Base-by-base conservation (phyloP, 202 grass and related monocot genomes). In the Saccharum hybrid region DNA sequence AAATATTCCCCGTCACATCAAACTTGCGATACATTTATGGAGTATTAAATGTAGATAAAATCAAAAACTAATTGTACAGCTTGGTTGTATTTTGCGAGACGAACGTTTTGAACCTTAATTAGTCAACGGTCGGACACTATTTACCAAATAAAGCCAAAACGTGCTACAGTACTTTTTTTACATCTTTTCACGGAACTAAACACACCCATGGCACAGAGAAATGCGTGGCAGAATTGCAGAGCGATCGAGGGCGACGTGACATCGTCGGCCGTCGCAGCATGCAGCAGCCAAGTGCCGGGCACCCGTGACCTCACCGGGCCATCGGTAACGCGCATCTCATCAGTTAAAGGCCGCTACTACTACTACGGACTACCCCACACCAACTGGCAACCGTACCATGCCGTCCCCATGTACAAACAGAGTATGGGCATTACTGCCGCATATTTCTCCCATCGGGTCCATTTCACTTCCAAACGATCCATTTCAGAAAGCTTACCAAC, bases 191-290 rank as follows among this genome's bases (percentile, higher is more conserved):
- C n/a, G n/a, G n/a, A n/a, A n/a, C n/a, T n/a, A n/a, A n/a, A n/a
- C n/a, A n/a, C n/a, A n/a, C n/a, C n/a, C 40, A 42, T 42, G 8
- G 40, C 62, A 33, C 12, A 14, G 21, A 34, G 18, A 2, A 15
- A 34, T 34, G 33, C 33, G 33, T 34, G 33, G 33, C 33, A 34
- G 33, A 34, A 37, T 5, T 14, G 30, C 57, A 63, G 59, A 3
- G 64, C 14, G 31, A 56, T 43, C 41, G 10, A 11, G 8, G 41
- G 41, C 41, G 33, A 68, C 77, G 43, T 79, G 77, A 68, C 66
- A 14, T 18, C 14, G 13, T 64, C 28, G 49, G 10, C 3, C 45
- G 12, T 60, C 8, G 34, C 64, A 39, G 66, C 66, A 37, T 68
- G 18, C 36, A 22, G 69, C 41, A 8, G 41, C 42, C 70, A 72